Percentiles rank a stretch among this genome's conserved stretches.
Conservation (phyloP, 768 basidiomycete species). For the Pulveroboletus sp. region DNA sequence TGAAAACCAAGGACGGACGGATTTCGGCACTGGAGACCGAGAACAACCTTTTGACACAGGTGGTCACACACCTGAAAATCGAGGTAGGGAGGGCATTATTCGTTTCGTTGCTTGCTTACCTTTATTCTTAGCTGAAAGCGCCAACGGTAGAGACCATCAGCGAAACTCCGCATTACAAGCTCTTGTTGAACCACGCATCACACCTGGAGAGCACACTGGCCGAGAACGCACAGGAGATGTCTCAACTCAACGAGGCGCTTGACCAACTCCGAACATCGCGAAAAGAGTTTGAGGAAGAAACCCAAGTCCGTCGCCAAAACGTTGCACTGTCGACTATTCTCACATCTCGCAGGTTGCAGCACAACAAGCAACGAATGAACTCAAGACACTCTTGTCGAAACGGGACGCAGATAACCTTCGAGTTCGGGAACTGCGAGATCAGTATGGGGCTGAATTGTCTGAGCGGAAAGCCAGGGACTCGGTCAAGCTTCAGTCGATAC, state of each 20-base stretch:
- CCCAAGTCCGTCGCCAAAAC: constrained; percentile 37
- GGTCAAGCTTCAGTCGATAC: constrained; percentile 53
- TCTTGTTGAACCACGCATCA: constrained; percentile 53
- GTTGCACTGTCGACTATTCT: constrained; percentile 8
- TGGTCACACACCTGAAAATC: constrained; percentile 42
- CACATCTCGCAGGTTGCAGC: constrained; percentile 35
- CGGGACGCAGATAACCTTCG: constrained; percentile 66
- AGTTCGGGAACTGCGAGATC: constrained; percentile 71
- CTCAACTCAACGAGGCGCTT: constrained; percentile 44
- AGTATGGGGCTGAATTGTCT: constrained; percentile 56
- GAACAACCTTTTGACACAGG: constrained; percentile 41
- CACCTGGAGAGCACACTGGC: constrained; percentile 41
- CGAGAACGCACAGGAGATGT: constrained; percentile 39
- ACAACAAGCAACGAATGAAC: constrained; percentile 57
- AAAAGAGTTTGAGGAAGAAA: constrained; percentile 46
- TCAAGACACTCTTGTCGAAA: constrained; percentile 57
- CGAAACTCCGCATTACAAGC: constrained; percentile 53
- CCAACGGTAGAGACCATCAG: constrained; percentile 44
- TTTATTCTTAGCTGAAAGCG: constrained; percentile 33
- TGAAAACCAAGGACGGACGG: constrained; percentile 36
- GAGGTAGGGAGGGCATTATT: constrained; percentile 36
- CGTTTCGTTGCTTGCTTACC: background rate
- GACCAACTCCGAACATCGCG: constrained; percentile 37
- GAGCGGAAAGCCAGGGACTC: constrained; percentile 68
- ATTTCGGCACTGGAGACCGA: constrained; percentile 50